Base-by-base conservation (phyloP, 257 asterid genomes). In the Galeopsis tetrahit region DNA sequence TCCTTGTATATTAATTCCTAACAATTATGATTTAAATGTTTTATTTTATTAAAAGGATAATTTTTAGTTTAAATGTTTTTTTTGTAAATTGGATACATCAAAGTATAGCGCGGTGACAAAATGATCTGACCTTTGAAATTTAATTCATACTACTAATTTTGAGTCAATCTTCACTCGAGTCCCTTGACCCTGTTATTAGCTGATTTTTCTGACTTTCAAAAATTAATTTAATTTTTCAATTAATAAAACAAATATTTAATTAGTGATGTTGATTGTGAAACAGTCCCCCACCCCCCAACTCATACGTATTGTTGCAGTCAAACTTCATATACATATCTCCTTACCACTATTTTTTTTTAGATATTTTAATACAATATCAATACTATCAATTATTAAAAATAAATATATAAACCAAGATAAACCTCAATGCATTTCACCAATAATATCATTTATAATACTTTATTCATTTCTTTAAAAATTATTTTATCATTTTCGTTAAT, bases 131-230 rank as follows among this genome's bases (percentile, higher is more conserved):
- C 15, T 6, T 71, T 49, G 70, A 72, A 62, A 17, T n/a, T n/a
- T n/a, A n/a, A n/a, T 10, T 4, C 14, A 62, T 7, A 21, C 28
- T 21, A 21, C 28, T 21, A 51, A 11, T 28, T 72, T 49, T 10
- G 2, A 34, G 61, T 72, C 70, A 7, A 35, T 71, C 35, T 17
- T 9, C 17, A 14, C 28, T 14, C 3, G 31, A 31, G 63, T 13
- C 9, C 32, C 42, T 49, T 71, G 63, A 52, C 71, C 70, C 8
- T 46, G 33, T 62, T 62, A 3, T 73, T 28, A 66, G 73, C 68
- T 42, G 73, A 66, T 65, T 65, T 74, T 65, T 21, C 78, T 74
- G 68, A 74, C 68, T 55, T 74, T 53, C 42, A 74, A 56, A 73
- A 38, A 42, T 55, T 55, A 2, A 11, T 6, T 65, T 4, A 46